Base-by-base conservation (phyloP, 768 basidiomycete species). In the Auriculariales sp. region DNA sequence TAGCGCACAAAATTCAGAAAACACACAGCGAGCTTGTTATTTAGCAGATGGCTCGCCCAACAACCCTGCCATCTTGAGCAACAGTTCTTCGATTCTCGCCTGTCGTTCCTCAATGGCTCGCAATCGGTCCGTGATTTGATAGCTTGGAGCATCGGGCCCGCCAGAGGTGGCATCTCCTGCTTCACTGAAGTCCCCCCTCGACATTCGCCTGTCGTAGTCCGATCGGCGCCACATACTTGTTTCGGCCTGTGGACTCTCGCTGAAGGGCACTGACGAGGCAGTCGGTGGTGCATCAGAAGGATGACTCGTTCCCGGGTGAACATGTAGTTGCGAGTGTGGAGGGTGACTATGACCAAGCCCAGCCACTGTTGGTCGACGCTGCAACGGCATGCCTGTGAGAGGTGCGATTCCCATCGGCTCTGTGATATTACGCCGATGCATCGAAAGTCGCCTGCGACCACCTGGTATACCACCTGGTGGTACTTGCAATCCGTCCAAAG, bases 41-140 rank as follows among this genome's bases (percentile, higher is more conserved):
- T n/a, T n/a, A n/a, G n/a, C n/a, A n/a, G n/a, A n/a, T n/a, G n/a
- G n/a, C n/a, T n/a, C n/a, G n/a, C n/a, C n/a, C n/a, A n/a, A n/a
- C n/a, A n/a, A n/a, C n/a, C n/a, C n/a, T n/a, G n/a, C 42, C 17
- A 25, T 45, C 42, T 45, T 24, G 42, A 54, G 30, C 14, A 77
- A 63, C 47, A 77, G 48, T 1, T 67, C 65, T 56, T 76, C 74
- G 31, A 76, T 75, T 49, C 74, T 63, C 52, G 66, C 58, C 57
- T 77, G 75, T 47, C 63, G 56, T 51, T 60, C 60, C 51, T 76
- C 74, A 25, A 76, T 68, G 28, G 54, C 50, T 10, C 64, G 64
- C 49, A 77, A 56, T 46, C 68, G 60, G 52, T 59, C 61, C 46
- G 59, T 58, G 58, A 66, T 61, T 29, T 56, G 60, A 3, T 55